Evolutionary conservation across 192 early-diverging fungal species (phyloP), one percentile per base, ranked within the genome.

Genomic region (Piromyces sp.): DNA sequence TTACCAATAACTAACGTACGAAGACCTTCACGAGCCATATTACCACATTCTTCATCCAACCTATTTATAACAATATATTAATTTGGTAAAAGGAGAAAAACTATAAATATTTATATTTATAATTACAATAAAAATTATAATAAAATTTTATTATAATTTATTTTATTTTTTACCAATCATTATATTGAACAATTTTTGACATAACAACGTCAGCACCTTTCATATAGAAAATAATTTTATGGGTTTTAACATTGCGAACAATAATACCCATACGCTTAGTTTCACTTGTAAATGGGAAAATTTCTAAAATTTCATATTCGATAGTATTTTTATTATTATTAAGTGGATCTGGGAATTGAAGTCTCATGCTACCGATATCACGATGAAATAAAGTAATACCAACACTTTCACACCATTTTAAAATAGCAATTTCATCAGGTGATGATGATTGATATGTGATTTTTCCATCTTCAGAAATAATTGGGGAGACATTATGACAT

Each of bases 261-360:
- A 98, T 89, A 38, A 98, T 95, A 79, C 97, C 97, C 97, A 98
- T 98, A 68, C 97, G 92, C 86, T 98, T 98, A 16, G 93, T 93
- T 86, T 98, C 96, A 86, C 93, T 95, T 29, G 96, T 98, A 84
- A 98, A 98, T n/a, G 97, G 97, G 82, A 98, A 98, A 14, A 95
- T 89, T n/a, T 96, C 93, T 15, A 98, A 87, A 12, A 98, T 91
- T 33, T 93, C 88, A 86, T 91, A 98, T 30, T 91, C 88, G 38
- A 94, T 85, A 36, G 83, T 80, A 15, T 89, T 86, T 5, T 83
- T 83, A 17, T 16, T 1, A 87, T 92, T 26, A 88, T 82, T 0
- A 88, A 85, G 28, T 85, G 86, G 30, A 92, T 88, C 31, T 90
- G 88, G 42, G 94, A 82, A 40, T 42, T 81, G 80, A 29, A 86